Conservation (phyloP, 306 rosid species). For the Prunus mira region DNA sequence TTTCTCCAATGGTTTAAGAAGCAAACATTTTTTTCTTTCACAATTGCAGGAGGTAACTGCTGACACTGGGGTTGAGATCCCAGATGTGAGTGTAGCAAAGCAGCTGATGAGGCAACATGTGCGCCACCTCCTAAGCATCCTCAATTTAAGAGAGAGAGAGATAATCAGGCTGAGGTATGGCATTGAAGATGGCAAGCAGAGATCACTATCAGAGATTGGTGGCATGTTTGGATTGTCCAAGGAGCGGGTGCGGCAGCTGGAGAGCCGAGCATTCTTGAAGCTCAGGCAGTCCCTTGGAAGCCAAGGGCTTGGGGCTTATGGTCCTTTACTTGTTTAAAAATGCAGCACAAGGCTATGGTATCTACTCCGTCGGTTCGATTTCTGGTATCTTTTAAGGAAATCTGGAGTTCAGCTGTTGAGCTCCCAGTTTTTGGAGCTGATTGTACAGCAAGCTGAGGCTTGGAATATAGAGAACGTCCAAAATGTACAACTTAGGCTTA, state of each 20-base stretch:
- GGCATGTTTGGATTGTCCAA: slow-evolving; percentile 56
- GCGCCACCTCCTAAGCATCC: slow-evolving; percentile 50
- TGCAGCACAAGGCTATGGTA: slow-evolving; percentile 16
- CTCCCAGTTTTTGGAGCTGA: slow-evolving; percentile 9
- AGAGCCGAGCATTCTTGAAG: slow-evolving; percentile 58
- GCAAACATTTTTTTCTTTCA: not conserved
- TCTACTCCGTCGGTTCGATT: slow-evolving; percentile 12
- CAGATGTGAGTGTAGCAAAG: slow-evolving; percentile 55
- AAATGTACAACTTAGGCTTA: not conserved
- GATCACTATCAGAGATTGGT: slow-evolving; percentile 61
- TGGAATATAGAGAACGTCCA: not conserved
- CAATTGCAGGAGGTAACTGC: slow-evolving; percentile 82
- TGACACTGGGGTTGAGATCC: slow-evolving; percentile 58
- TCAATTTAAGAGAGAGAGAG: slow-evolving; percentile 62
- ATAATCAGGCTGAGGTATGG: slow-evolving; percentile 80
- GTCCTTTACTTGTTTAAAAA: slow-evolving; percentile 49
- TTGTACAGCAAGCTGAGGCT: slow-evolving; percentile 26
- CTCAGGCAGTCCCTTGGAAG: slow-evolving; percentile 60
- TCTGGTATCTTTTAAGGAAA: slow-evolving; percentile 22
- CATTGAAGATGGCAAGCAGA: slow-evolving; percentile 62
- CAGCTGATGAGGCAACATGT: slow-evolving; percentile 80
- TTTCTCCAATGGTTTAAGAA: not conserved
- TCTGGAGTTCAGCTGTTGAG: slow-evolving; percentile 14
- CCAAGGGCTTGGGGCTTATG: slow-evolving; percentile 69
- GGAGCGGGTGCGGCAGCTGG: slow-evolving; percentile 76